Evolutionary conservation across 2,329 filamentous ascomycete species (phyloP).

Genomic region (Bipolaris victoriae): DNA sequence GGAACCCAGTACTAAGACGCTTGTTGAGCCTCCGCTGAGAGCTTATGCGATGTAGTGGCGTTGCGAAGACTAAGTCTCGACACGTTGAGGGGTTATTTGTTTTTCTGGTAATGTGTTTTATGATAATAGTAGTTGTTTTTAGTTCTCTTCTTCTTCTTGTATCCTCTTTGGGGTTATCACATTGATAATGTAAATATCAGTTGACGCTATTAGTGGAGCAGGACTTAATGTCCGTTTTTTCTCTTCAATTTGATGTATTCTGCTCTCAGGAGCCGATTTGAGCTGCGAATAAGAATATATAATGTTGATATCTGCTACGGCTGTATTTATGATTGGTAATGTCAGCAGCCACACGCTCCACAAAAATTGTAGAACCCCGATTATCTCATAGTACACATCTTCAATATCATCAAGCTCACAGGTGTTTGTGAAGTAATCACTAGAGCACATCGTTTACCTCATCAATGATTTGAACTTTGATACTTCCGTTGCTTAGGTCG

Average conservation of each 20-base stretch:
- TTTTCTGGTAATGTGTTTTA: background rate
- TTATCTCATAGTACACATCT: background rate
- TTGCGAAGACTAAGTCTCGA: background rate
- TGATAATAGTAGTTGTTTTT: background rate
- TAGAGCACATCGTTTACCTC: slow-evolving; percentile 38
- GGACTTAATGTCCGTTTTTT: too few relatives aligned
- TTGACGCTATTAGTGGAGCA: too few relatives aligned
- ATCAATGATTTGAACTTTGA: slow-evolving; percentile 67
- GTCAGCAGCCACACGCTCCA: too few relatives aligned
- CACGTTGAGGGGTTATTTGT: accelerated
- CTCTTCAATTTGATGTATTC: too few relatives aligned
- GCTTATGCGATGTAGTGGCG: slow-evolving; percentile 43
- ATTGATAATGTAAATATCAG: too few relatives aligned
- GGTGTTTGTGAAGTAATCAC: background rate
- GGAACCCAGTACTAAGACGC: slow-evolving; percentile 35
- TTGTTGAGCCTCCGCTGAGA: slow-evolving; percentile 51
- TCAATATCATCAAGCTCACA: background rate
- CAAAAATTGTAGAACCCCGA: background rate
- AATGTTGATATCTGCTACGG: too few relatives aligned
- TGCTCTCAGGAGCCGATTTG: too few relatives aligned
- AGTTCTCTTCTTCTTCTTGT: background rate
- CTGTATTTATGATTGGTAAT: too few relatives aligned
- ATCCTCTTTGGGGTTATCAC: too few relatives aligned
- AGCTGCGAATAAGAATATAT: too few relatives aligned
- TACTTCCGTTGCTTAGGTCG: slow-evolving; percentile 60